Conservation (phyloP, 768 basidiomycete genomes). For the Leccinum rimulosum region DNA sequence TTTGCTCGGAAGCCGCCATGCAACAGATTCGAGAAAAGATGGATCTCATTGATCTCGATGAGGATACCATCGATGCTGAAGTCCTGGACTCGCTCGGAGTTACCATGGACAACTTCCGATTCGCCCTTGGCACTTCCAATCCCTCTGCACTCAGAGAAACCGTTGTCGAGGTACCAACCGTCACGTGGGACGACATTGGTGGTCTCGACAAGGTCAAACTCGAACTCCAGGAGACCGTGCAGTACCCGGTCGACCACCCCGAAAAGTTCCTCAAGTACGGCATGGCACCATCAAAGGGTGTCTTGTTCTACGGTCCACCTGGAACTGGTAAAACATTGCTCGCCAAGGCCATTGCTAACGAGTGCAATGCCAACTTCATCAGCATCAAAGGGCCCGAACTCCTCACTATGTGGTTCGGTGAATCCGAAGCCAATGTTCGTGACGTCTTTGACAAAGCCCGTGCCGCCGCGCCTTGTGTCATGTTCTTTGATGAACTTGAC, state of each 20-base stretch:
- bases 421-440: slow-evolving; percentile 99
- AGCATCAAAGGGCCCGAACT: slow-evolving; percentile 99
- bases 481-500: slow-evolving; percentile 99
- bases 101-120: slow-evolving; percentile 99
- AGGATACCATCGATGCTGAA: slow-evolving; percentile 99
- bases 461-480: slow-evolving; percentile 97
- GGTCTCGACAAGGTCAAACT: slow-evolving; percentile 99
- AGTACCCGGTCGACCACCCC: slow-evolving; percentile 99
- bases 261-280: slow-evolving; percentile 99
- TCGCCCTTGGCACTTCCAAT: slow-evolving; percentile 95
- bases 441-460: slow-evolving; percentile 99
- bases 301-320: slow-evolving; percentile 98
- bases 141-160: slow-evolving; percentile 99
- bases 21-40: slow-evolving; percentile 99
- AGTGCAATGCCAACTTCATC: slow-evolving; percentile 99
- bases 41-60: slow-evolving; percentile 93
- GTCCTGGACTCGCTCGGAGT: slow-evolving; percentile 98
- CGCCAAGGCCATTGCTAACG: slow-evolving; percentile 98
- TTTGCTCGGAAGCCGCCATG: slow-evolving; percentile 99
- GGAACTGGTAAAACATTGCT: slow-evolving; percentile 99
- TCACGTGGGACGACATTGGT: slow-evolving; percentile 99
- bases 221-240: slow-evolving; percentile 98
- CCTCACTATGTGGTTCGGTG: slow-evolving; percentile 99
- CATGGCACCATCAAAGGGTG: slow-evolving; percentile 99
- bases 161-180: slow-evolving; percentile 97